phyloP scores from a whole-genome alignment of 2,329 filamentous ascomycete species.

The Raffaelea deltoideospora region DNA sequence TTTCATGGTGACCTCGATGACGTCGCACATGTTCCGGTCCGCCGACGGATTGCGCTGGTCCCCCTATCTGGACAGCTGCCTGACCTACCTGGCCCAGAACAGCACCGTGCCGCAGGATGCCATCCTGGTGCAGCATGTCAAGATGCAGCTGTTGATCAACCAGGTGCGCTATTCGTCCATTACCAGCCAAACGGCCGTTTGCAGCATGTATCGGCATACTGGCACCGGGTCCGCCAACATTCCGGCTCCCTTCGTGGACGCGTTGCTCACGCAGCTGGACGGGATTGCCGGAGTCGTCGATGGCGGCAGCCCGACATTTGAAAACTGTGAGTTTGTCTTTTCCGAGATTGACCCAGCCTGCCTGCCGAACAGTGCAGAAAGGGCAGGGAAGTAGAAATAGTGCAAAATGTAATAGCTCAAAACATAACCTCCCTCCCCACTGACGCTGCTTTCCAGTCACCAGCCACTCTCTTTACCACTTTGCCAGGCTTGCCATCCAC shows the following conservation, averaged over 20 bases:
- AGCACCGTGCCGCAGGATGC: slow-evolving; percentile 33
- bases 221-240: not conserved
- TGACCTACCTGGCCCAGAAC: slow-evolving; percentile 27
- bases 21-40: slow-evolving; percentile 20
- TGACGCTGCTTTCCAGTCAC: slow-evolving; percentile 1
- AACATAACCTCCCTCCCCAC: not conserved
- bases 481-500: slow-evolving; percentile 4
- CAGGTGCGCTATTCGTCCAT: slow-evolving; percentile 10
- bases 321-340: not conserved
- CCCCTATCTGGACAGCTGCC: slow-evolving; percentile 39
- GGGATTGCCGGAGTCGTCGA: not conserved
- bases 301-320: not conserved
- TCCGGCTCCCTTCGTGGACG: slow-evolving; percentile 1
- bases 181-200: not conserved
- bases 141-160: slow-evolving; percentile 24
- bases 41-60: slow-evolving; percentile 41
- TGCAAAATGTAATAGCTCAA: not conserved
- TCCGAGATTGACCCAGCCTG: no score
- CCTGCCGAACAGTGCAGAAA: no score
- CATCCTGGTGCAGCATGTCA: slow-evolving; percentile 26
- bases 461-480: slow-evolving; percentile 5
- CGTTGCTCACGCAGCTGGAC: slow-evolving; percentile 2
- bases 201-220: not conserved
- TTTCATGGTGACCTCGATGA: slow-evolving; percentile 23
- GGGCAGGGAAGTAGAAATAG: no score